Evolutionary conservation across 164 flowering plant species (phyloP), one percentile per base, ranked within the genome.

Genomic region (Tinospora cordifolia): DNA sequence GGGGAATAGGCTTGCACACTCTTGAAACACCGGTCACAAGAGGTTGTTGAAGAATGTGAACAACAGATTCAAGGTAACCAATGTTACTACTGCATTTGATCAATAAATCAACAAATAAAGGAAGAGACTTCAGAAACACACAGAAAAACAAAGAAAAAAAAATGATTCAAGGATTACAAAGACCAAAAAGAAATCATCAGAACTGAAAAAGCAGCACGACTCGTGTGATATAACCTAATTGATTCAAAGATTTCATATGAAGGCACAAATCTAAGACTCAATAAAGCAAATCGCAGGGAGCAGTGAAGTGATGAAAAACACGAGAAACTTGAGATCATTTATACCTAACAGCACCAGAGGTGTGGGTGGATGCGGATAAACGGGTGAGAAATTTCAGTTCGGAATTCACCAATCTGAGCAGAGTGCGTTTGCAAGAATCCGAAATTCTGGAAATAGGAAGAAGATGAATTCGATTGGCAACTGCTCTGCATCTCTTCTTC

Each of bases 11-110:
- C 83, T 92, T 93, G 88, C 95, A 94, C 12, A 92, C 93, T 3
- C 95, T 87, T 0, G 99, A 89, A 40, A 92, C 92, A 41, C 90
- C 89, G 6, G 80, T 75, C 21, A 94, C 69, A 25, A 71, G 79
- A 21, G 92, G 92, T 47, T 84, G 95, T 39, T 85, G 83, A 51
- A 94, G 91, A 66, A 79, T 77, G 79, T 84, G 83, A 66, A 88
- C 78, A 21, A 91, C 81, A 0, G 93, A 84, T 72, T 93, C 97
- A n/a, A 93, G 74, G 74, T 93, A 85, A 3, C 97, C 96, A 51
- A 89, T 75, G 74, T 93, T 93, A 64, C 74, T 49, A 65, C 97
- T 90, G 93, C 80, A 70, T n/a, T n/a, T n/a, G n/a, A 62, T 62
- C 24, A 41, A 49, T 30, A 30, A 72, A n/a, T 10, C n/a, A n/a